Percentiles rank a stretch among this genome's conserved stretches.
Conservation (phyloP, 768 basidiomycete genomes). For the Macrolepiota dolichaula region DNA sequence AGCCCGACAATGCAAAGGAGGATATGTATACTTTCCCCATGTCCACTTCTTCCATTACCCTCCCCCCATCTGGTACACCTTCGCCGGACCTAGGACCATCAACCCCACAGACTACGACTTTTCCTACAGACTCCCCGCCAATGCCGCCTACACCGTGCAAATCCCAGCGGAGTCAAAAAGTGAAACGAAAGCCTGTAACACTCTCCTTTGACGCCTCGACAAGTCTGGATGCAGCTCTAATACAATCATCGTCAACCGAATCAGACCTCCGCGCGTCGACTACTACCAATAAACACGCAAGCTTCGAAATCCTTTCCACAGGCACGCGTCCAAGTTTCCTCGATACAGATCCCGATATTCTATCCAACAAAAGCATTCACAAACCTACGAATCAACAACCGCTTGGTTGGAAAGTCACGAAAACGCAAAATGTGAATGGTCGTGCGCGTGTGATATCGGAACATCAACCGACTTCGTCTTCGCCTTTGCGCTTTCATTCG, state of each 20-base stretch:
- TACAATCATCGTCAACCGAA: not conserved
- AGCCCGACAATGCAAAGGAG: too few species aligned
- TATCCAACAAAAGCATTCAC: not conserved
- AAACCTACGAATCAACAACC: not conserved
- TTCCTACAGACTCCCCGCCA: not conserved
- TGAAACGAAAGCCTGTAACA: slow-evolving; percentile 9
- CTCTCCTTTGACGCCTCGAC: not conserved
- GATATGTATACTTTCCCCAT: too few species aligned
- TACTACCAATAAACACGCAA: not conserved
- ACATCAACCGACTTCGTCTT: not conserved
- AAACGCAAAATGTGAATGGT: slow-evolving; percentile 4
- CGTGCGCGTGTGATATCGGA: slow-evolving; percentile 4
- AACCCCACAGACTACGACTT: not conserved
- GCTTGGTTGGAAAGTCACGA: slow-evolving; percentile 1
- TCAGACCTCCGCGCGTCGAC: not conserved
- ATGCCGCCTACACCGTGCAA: not conserved
- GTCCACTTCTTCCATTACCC: too few species aligned
- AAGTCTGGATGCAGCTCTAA: not conserved
- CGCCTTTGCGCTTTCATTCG: not conserved
- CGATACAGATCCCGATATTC: not conserved
- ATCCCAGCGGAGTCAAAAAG: not conserved
- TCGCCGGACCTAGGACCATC: not conserved
- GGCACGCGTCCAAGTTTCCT: slow-evolving; percentile 1
- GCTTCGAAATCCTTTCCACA: not conserved
- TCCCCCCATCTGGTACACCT: not conserved